phyloP scores from a whole-genome alignment of 768 basidiomycete genomes.

The Boletellus ananas region DNA sequence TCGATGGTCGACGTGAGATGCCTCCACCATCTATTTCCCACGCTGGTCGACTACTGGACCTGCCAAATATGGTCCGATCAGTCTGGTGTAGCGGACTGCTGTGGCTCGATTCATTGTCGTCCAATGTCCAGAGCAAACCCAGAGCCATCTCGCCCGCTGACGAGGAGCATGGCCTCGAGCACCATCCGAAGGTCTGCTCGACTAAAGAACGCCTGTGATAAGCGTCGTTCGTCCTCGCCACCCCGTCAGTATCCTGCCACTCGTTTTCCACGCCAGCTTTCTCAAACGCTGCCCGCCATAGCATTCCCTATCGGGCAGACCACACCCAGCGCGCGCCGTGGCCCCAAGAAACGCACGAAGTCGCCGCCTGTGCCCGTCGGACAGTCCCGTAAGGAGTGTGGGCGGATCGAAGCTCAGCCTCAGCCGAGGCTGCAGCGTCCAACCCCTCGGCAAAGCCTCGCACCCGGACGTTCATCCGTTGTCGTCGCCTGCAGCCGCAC shows the following conservation, averaged over 20 bases:
- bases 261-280: background rate
- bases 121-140: slow-evolving; percentile 19
- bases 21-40: slow-evolving; percentile 12
- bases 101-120: background rate
- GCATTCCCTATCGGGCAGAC: background rate
- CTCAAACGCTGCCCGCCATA: slow-evolving; percentile 7
- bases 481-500: slow-evolving; percentile 30
- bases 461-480: background rate
- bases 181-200: slow-evolving; percentile 23
- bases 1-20: too few relatives aligned
- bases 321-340: background rate
- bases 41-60: slow-evolving; percentile 25
- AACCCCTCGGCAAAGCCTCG: slow-evolving; percentile 1
- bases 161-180: slow-evolving; percentile 24
- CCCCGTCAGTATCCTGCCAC: slow-evolving; percentile 13
- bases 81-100: background rate
- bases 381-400: slow-evolving; percentile 12
- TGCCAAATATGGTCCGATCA: slow-evolving; percentile 27
- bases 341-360: slow-evolving; percentile 11
- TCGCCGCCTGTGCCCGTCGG: background rate
- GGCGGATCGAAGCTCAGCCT: slow-evolving; percentile 5
- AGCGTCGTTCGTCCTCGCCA: background rate
- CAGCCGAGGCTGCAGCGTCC: background rate
- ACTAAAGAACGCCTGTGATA: slow-evolving; percentile 3
- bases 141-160: slow-evolving; percentile 11